Conservation (phyloP, 495 filamentous ascomycete genomes). For the Aspergillus campestris region DNA sequence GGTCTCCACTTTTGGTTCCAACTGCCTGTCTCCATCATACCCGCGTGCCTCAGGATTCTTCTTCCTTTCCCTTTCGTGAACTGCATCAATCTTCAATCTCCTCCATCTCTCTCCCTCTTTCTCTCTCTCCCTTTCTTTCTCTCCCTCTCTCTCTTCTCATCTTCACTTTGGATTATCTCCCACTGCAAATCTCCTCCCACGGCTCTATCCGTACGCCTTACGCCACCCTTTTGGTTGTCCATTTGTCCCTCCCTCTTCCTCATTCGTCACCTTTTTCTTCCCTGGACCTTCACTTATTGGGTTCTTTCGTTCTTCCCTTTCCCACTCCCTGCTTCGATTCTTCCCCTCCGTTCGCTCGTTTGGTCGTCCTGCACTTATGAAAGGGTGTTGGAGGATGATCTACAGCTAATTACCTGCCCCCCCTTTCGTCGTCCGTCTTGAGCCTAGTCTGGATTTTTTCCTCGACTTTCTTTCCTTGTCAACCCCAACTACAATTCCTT, state of each 20-base stretch:
- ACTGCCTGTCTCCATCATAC: no score
- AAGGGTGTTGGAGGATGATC: no score
- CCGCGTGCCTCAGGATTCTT: not conserved
- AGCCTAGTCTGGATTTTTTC: no score
- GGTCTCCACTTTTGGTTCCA: no score
- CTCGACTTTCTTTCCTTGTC: no score
- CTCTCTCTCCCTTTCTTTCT: conserved; percentile 10
- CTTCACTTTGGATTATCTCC: not conserved
- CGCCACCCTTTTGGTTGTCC: conserved; percentile 6
- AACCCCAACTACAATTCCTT: not conserved
- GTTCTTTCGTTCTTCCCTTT: not conserved
- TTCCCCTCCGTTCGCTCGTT: conserved; percentile 1
- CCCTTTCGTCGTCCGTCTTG: no score
- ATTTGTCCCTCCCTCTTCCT: conserved; percentile 14
- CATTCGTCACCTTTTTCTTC: conserved; percentile 7
- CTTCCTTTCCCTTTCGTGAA: not conserved
- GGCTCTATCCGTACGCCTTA: not conserved
- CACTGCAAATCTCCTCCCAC: not conserved
- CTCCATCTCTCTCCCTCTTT: not conserved
- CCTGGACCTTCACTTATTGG: conserved; percentile 1
- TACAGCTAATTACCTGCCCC: no score
- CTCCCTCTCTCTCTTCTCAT: conserved; percentile 2
- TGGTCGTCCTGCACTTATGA: no score
- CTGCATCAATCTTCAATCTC: not conserved
- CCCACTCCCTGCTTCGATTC: not conserved